Conservation (phyloP, 768 basidiomycete genomes). For the Lentinula edodes region DNA sequence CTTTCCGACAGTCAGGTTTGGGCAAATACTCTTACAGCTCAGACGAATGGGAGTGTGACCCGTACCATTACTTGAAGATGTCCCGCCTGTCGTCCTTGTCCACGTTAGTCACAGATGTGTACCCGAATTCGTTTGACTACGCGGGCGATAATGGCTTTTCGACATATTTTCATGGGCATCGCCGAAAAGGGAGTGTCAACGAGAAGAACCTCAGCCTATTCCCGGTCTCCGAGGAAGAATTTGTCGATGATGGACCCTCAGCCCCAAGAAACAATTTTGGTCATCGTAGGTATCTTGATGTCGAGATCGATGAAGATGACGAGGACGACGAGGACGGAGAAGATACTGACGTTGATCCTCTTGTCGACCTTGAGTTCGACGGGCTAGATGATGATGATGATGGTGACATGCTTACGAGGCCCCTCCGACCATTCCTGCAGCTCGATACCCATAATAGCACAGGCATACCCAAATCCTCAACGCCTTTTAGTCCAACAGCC, state of each 20-base stretch:
- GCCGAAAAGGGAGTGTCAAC: not conserved
- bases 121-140: slow-evolving; percentile 4
- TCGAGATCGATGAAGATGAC: slow-evolving; percentile 4
- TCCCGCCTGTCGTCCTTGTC: not conserved
- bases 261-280: not conserved
- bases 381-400: not conserved
- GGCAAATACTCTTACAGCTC: not conserved
- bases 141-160: not conserved
- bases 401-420: not conserved
- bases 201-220: not conserved
- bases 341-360: not conserved
- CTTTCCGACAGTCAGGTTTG: not conserved
- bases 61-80: not conserved
- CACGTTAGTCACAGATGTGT: not conserved
- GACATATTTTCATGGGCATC: not conserved
- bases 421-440: not conserved
- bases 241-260: not conserved
- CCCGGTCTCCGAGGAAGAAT: slow-evolving; percentile 2
- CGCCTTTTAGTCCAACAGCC: not conserved
- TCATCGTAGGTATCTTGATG: not conserved
- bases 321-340: slow-evolving; percentile 4
- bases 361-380: slow-evolving; percentile 3
- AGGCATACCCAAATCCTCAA: not conserved
- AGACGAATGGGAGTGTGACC: slow-evolving; percentile 8
- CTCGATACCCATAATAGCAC: too few relatives aligned